phyloP scores from a whole-genome alignment of 2,329 filamentous ascomycete species.

The Pyricularia sp. region DNA sequence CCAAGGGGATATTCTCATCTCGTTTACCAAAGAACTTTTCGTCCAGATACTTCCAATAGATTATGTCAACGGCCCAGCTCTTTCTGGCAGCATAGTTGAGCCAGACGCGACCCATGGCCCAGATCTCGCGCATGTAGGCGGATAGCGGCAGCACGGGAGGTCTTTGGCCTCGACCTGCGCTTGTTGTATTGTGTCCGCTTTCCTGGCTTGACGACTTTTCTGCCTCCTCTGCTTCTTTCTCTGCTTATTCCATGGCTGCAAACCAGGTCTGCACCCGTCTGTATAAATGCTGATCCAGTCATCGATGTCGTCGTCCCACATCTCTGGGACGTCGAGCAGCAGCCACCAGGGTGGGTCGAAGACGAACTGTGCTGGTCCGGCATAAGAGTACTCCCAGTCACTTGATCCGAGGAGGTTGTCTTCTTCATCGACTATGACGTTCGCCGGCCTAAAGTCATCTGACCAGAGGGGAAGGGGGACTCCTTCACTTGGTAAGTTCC shows the following conservation, averaged over 20 bases:
- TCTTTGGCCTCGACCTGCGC: no score
- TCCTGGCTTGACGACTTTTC: no score
- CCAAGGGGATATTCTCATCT: no score
- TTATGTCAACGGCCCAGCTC: no score
- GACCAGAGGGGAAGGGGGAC: not conserved
- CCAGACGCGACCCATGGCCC: no score
- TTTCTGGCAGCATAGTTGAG: no score
- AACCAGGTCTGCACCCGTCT: not conserved
- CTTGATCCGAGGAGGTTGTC: not conserved
- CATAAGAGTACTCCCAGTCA: not conserved
- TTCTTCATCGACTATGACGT: not conserved
- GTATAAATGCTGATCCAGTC: not conserved
- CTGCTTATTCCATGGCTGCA: not conserved
- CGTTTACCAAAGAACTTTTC: no score
- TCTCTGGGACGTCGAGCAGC: not conserved
- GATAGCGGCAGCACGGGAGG: no score
- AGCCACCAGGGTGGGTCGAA: not conserved
- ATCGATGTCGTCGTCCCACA: not conserved
- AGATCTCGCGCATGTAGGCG: no score
- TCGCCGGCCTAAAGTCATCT: not conserved
- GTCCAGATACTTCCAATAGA: no score
- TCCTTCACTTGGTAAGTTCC: no score
- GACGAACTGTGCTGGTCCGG: not conserved
- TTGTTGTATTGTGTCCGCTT: no score
- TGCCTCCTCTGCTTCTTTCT: not conserved